Conservation (phyloP, 257 asterid genomes). For the Nyctanthes arbortristis region DNA sequence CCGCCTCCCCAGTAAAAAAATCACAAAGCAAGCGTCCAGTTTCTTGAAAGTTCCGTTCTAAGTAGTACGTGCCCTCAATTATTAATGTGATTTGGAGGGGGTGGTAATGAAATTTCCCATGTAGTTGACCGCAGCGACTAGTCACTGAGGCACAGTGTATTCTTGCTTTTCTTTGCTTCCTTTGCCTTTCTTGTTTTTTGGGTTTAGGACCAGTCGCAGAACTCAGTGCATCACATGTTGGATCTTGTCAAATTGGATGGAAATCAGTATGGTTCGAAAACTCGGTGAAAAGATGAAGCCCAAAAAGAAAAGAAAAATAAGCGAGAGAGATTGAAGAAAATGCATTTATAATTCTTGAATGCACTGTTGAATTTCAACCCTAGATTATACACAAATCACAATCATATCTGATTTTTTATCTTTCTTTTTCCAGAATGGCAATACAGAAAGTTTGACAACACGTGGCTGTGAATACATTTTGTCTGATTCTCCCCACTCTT, state of each 20-base stretch:
- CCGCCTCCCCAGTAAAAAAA: not conserved
- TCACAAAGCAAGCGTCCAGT: not conserved
- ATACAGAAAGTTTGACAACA: slow-evolving; percentile 32
- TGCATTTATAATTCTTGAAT: slow-evolving; percentile 10
- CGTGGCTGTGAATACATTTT: slow-evolving; percentile 47
- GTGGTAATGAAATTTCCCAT: not conserved
- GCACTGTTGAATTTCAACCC: slow-evolving; percentile 16
- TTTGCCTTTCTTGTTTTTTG: not conserved
- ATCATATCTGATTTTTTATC: slow-evolving; percentile 8
- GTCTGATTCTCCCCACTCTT: slow-evolving; percentile 35
- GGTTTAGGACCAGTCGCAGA: slow-evolving; percentile 3
- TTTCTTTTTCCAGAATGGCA: slow-evolving; percentile 14
- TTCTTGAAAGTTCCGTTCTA: too few species aligned
- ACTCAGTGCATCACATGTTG: slow-evolving; percentile 21
- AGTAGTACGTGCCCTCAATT: too few species aligned
- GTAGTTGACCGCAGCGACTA: too few species aligned
- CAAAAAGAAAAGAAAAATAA: not conserved
- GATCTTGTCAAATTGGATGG: slow-evolving; percentile 25
- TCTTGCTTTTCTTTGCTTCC: not conserved
- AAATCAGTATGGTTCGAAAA: not conserved
- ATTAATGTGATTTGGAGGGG: too few species aligned
- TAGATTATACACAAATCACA: slow-evolving; percentile 22
- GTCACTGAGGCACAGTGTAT: not conserved
- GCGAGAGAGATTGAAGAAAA: not conserved
- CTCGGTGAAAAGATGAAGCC: not conserved